These are phyloP conservation scores for Eutrema heterophyllum DNA, from an alignment of 345 rosid genomes.

Conservation along the genomic window DNA sequence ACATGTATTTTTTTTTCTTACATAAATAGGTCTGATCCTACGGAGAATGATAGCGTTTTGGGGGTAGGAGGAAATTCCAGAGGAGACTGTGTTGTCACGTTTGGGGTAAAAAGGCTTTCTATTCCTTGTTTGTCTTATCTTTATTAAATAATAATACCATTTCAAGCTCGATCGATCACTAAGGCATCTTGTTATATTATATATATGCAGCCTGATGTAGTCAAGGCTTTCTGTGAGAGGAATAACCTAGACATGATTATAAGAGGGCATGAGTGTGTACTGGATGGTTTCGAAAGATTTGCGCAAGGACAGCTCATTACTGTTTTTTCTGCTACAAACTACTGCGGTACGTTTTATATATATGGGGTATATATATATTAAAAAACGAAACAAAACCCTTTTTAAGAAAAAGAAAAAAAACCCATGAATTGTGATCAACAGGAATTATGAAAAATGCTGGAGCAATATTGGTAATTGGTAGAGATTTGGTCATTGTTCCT, in stretches of 20 bases:
- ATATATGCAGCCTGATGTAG: constrained; percentile 78
- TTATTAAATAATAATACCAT: background rate
- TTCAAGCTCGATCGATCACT: background rate
- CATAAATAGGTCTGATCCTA: constrained; percentile 88
- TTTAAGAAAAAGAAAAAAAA: background rate
- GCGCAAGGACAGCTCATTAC: constrained; percentile 90
- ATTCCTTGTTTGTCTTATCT: background rate
- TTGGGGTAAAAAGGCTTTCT: constrained; percentile 58
- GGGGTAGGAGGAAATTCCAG: constrained; percentile 73
- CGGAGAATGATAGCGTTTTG: constrained; percentile 63
- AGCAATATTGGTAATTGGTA: constrained; percentile 82
- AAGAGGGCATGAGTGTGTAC: constrained; percentile 89
- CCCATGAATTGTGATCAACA: constrained; percentile 22
- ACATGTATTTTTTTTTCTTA: background rate
- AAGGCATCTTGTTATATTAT: background rate
- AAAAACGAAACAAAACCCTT: too few species aligned
- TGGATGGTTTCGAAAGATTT: constrained; percentile 88
- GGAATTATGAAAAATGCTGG: constrained; percentile 81
- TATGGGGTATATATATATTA: too few species aligned
- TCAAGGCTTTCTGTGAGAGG: constrained; percentile 60
- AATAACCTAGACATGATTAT: constrained; percentile 69
- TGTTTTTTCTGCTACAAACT: constrained; percentile 91
- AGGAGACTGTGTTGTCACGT: constrained; percentile 71
- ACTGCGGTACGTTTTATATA: constrained; percentile 52
- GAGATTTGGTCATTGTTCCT: constrained; percentile 67